Conservation (phyloP, 805 yeast species). For the Ogataea sp. region DNA sequence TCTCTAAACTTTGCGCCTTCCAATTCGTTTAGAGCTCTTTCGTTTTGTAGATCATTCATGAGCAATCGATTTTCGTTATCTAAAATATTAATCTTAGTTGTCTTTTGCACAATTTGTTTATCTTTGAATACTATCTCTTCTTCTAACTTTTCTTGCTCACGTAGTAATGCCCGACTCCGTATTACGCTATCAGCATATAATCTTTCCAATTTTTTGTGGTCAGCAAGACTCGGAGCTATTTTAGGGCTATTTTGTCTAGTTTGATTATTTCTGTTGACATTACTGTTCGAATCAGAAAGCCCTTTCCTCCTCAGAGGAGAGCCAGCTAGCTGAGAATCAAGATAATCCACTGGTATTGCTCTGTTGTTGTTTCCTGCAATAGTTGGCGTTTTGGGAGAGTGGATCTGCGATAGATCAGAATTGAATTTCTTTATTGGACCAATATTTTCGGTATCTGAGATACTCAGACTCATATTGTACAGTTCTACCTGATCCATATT, state of each 20-base stretch:
- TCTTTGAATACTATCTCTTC: conserved; percentile 23
- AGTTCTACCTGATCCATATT: background rate
- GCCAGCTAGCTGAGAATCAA: background rate
- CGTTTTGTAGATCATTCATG: conserved; percentile 17
- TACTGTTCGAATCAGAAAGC: background rate
- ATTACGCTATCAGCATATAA: conserved; percentile 21
- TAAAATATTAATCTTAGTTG: conserved; percentile 19
- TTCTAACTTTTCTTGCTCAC: conserved; percentile 29
- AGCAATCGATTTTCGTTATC: conserved; percentile 17
- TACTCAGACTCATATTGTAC: background rate
- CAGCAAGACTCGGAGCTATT: conserved; percentile 1
- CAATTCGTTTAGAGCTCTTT: conserved; percentile 21
- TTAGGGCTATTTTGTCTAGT: background rate
- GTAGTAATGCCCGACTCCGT: conserved; percentile 19
- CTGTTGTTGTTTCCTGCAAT: background rate
- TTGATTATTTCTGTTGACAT: background rate
- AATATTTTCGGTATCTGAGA: background rate
- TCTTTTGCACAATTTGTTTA: conserved; percentile 15
- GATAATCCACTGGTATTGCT: background rate
- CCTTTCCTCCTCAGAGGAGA: background rate
- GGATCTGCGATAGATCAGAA: too few relatives aligned
- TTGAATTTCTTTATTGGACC: background rate
- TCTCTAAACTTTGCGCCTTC: conserved; percentile 23
- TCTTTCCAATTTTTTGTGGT: conserved; percentile 20
- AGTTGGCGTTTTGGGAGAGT: background rate